Base-by-base conservation (phyloP, 140 eudicot species). In the Bidens hawaiensis region DNA sequence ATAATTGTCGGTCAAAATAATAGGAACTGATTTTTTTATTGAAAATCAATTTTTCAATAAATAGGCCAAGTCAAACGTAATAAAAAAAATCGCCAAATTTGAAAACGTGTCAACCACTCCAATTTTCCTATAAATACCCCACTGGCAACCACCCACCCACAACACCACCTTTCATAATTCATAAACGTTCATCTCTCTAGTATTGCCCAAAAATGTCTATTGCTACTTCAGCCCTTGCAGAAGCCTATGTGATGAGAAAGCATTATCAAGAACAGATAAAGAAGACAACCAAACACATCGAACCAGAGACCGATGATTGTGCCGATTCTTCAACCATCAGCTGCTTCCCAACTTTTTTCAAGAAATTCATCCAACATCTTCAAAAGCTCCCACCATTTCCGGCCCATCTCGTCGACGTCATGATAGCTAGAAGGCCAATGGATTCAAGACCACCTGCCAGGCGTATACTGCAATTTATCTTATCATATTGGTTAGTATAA, bases 201-300 rank as follows among this genome's bases (percentile, higher is more conserved):
- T n/a, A n/a, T n/a, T n/a, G n/a, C n/a, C n/a, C n/a, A n/a, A 53
- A 72, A 14, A 67, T 74, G 74, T 74, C 74, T 8, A 26, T 30
- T 2, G 64, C 74, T 15, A 59, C 23, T 27, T 50, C 58, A 52
- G 70, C 65, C 65, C 41, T 77, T 34, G 75, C 64, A 10, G 75
- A 77, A 72, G 75, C 73, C 52, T 72, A 77, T 72, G 82, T 67
- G 5, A 46, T 72, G 60, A 67, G 42, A 4, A 77, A 72, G 46
- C 57, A 31, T 1, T 34, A 52, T 67, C 69, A 72, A 43, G 46
- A 77, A 17, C 72, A 67, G 38, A 72, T 72, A 63, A 54, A 46
- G 60, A 27, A 58, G 1, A 48, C 60, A 12, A 31, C 64, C 2
- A 30, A 15, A 64, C 36, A 49, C 45, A 60, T 0, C 17, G 36